These are phyloP conservation scores for Chamaenerion angustifolium DNA, from an alignment of 345 rosid species.

Conservation along the genomic window DNA sequence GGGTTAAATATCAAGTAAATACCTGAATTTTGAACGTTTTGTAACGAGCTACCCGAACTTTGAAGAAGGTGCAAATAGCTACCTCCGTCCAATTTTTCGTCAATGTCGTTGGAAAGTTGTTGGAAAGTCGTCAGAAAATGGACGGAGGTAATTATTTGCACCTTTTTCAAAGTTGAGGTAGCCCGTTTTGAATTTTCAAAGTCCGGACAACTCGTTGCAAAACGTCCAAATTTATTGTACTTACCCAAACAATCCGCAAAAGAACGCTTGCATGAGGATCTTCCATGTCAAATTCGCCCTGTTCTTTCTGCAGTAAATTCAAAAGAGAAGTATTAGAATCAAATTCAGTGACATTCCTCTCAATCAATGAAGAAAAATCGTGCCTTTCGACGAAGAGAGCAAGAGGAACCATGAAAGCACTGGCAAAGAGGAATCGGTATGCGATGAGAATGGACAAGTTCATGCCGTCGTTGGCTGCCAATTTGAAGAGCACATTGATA, in stretches of 20 bases:
- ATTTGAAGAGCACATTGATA: slow-evolving; percentile 12
- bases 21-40: too few species aligned
- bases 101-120: too few species aligned
- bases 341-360: not conserved
- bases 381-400: slow-evolving; percentile 17
- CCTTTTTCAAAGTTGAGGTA: too few species aligned
- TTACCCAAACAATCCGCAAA: slow-evolving; percentile 41
- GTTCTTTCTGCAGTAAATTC: slow-evolving; percentile 18
- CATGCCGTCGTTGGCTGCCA: slow-evolving; percentile 17
- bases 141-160: too few species aligned
- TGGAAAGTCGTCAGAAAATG: too few species aligned
- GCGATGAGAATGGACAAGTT: slow-evolving; percentile 12
- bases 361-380: not conserved
- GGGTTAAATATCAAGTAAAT: too few species aligned
- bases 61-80: too few species aligned
- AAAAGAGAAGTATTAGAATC: not conserved
- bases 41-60: too few species aligned
- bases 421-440: slow-evolving; percentile 18
- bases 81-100: too few species aligned
- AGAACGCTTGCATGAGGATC: slow-evolving; percentile 26
- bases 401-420: slow-evolving; percentile 15
- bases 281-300: slow-evolving; percentile 38
- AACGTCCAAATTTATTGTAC: too few species aligned
- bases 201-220: too few species aligned
- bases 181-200: too few species aligned